Evolutionary conservation across 176 grass and related monocot species (phyloP), one percentile per base, ranked within the genome.

Genomic region (Cenchrus fungigraminus): DNA sequence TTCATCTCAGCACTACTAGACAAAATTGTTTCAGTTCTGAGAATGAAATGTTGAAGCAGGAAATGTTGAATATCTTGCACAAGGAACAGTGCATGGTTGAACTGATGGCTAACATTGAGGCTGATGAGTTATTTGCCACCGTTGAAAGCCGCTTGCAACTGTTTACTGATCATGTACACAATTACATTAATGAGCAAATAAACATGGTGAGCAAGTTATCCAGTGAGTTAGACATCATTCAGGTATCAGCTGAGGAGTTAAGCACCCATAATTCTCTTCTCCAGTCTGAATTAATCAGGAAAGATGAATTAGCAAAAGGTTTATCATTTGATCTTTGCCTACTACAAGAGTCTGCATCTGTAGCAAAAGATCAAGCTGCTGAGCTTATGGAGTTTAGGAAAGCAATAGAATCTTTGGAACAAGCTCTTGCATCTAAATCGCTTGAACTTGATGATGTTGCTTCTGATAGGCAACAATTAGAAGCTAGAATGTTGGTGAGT

Each of bases 321-420:
- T 79, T 95, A 44, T 91, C 89, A 56, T 95, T 98, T 92, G 96
- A 98, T 94, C 88, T 98, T 71, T 92, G 91, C 65, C 86, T 98
- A 66, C 73, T 98, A 78, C 96, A 98, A 84, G 96, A 98, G 88
- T 92, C 89, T 51, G 83, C 96, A 71, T 90, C 87, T 78, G 60
- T 91, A 78, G 85, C 87, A 82, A 95, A 95, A 86, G 89, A 98
- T 66, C 91, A 94, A 76, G 85, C 87, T 75, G 83, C 87, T 66
- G 78, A 94, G 79, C 62, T 95, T 79, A 66, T 83, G 65, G 59
- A 84, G 80, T 86, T 94, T 65, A 86, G 53, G 85, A 85, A 77
- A 79, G 83, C 72, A 89, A 63, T 89, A 28, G 82, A 87, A 73
- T 90, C 74, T 82, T 71, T 92, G 80, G 59, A 95, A 70, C 74